Conservation (phyloP, 1,284 basidiomycete genomes). For the Ustilago bromivora region DNA sequence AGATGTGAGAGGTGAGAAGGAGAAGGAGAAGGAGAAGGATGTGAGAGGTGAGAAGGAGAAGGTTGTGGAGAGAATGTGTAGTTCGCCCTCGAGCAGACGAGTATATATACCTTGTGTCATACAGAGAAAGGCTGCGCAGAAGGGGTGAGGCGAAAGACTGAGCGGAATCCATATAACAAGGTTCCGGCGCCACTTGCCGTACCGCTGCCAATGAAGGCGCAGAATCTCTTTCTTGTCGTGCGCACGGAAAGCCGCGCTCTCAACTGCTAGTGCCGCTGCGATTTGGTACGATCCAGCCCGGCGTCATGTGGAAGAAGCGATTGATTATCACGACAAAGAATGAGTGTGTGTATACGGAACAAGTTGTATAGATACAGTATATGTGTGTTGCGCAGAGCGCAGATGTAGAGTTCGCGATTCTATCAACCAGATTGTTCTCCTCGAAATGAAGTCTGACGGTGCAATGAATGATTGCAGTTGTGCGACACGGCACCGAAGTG, state of each 20-base stretch:
- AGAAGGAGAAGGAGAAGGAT: too few relatives aligned
- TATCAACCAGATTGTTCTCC: not conserved
- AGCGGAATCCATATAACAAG: not conserved
- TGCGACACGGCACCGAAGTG: not conserved
- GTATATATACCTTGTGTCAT: too few relatives aligned
- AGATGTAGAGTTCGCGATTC: not conserved
- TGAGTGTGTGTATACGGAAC: not conserved
- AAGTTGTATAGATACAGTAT: not conserved
- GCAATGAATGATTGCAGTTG: not conserved
- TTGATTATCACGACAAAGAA: not conserved
- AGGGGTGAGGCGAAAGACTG: too few relatives aligned
- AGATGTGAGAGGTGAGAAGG: too few relatives aligned
- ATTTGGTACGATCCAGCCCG: not conserved
- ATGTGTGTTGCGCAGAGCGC: not conserved
- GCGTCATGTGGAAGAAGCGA: not conserved
- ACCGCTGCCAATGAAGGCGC: not conserved
- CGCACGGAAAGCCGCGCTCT: not conserved
- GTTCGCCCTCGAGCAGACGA: too few relatives aligned
- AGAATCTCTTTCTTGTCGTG: not conserved
- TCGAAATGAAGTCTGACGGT: not conserved
- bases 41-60: too few relatives aligned
- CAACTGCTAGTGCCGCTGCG: not conserved
- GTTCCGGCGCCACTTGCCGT: not conserved
- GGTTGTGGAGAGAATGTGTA: too few relatives aligned
- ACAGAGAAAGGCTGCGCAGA: not conserved